Percentiles rank a stretch among this genome's conserved stretches.
Evolutionary conservation across 495 filamentous ascomycete genomes (phyloP).

Genomic region (Aspergillus sclerotioniger): DNA sequence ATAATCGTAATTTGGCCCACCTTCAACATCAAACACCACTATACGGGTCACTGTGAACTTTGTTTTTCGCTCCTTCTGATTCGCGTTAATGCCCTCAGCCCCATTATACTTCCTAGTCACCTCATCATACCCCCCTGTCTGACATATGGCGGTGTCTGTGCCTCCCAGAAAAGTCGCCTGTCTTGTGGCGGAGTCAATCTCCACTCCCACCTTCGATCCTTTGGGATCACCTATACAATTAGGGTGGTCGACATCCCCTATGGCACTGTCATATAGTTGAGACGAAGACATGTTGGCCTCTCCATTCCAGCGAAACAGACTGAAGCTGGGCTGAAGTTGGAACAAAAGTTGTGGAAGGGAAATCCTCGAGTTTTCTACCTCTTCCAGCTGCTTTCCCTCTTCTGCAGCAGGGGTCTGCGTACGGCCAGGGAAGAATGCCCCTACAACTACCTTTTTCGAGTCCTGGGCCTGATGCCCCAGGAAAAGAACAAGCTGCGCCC

Average conservation of each 20-base stretch:
- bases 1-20: not conserved
- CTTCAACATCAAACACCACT: not conserved
- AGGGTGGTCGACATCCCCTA: not conserved
- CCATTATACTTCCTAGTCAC: not conserved
- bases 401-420: not conserved
- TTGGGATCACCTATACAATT: not conserved
- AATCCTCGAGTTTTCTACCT: not conserved
- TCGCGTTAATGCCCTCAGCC: not conserved
- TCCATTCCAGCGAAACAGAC: not conserved
- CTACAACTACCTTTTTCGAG: not conserved
- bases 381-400: not conserved
- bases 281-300: not conserved
- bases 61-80: conserved; percentile 1
- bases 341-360: not conserved
- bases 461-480: not conserved
- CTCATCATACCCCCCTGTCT: not conserved
- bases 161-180: conserved; percentile 2
- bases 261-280: not conserved
- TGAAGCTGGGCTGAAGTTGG: not conserved
- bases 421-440: not conserved
- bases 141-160: not conserved
- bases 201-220: not conserved
- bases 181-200: not conserved
- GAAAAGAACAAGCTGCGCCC: not conserved
- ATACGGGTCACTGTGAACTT: not conserved